Evolutionary conservation across 805 yeast genomes (phyloP), one percentile per base, ranked within the genome.

Genomic region (Hanseniaspora clermontiae): DNA sequence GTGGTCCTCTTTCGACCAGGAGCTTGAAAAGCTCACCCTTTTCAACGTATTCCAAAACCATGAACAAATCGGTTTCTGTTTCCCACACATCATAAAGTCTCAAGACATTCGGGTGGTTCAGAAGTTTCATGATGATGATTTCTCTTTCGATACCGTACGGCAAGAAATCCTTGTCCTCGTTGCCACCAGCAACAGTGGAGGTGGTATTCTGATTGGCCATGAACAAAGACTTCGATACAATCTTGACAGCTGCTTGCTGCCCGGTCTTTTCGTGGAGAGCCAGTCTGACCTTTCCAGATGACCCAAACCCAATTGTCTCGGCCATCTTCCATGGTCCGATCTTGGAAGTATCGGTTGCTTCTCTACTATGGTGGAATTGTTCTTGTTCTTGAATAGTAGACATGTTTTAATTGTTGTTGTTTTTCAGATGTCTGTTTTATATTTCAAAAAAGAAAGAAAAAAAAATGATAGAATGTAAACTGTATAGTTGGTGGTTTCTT

Each of bases 271-370:
- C 77, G 67, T 93, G 95, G 62, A 88, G 84, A 15, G 98, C 97
- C 57, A 93, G 75, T 59, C 96, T 75, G 17, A 93, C 98, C 60
- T 97, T 78, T 27, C 98, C 97, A 1, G 96, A 87, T 14, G 95
- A 85, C n/a, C 98, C 98, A 58, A 95, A 77, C 27, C 98, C 98
- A 52, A 93, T 73, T 1, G 98, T 93, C 61, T 91, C 78, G 32
- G 97, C 97, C 39, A 93, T 74, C 66, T 88, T 86, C 98, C 98
- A 93, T 1, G 98, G 97, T 2, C 98, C 98, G 47, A 93, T 65
- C 49, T 61, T 65, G 59, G 58, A 56, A 1, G 55, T 46, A 29
- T 53, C 38, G 2, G 57, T 53, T 7, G 51, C 57, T 20, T 68
- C 66, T 54, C 68, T 53, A 19, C 57, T 53, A 29, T 53, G 57